These are phyloP conservation scores for Nematocida sp. DNA, from an alignment of 371 early-diverging fungal genomes.

Conservation along the genomic window DNA sequence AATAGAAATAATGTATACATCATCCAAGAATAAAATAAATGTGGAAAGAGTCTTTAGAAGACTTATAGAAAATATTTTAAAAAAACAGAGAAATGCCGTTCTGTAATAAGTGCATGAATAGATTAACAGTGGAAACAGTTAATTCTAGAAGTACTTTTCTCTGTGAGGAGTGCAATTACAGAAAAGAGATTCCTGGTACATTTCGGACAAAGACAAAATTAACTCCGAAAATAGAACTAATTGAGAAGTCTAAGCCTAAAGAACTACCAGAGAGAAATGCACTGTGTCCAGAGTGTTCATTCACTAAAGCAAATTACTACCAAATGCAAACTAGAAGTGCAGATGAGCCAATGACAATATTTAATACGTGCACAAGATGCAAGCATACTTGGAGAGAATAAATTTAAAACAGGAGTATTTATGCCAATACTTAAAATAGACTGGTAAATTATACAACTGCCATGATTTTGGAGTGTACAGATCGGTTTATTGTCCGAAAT, in stretches of 20 bases:
- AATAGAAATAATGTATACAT: slow-evolving; percentile 40
- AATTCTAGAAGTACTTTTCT: slow-evolving; percentile 16
- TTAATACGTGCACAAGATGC: slow-evolving; percentile 70
- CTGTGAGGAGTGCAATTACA: slow-evolving; percentile 63
- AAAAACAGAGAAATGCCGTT: slow-evolving; percentile 44
- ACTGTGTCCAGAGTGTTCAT: slow-evolving; percentile 76
- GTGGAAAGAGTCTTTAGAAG: slow-evolving; percentile 31
- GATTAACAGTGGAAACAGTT: slow-evolving; percentile 47
- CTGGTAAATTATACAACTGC: too few species aligned
- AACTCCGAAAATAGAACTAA: slow-evolving; percentile 36
- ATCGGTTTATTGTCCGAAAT: too few species aligned
- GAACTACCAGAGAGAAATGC: slow-evolving; percentile 63
- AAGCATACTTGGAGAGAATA: slow-evolving; percentile 70
- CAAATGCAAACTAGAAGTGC: slow-evolving; percentile 95
- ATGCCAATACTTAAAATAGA: too few species aligned
- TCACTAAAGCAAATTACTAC: slow-evolving; percentile 82
- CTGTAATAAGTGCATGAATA: slow-evolving; percentile 59
- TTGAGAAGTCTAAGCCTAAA: slow-evolving; percentile 50
- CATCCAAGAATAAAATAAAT: slow-evolving; percentile 33
- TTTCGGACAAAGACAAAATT: slow-evolving; percentile 31
- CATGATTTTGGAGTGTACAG: too few species aligned
- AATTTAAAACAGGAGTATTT: background rate
- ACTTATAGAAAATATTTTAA: slow-evolving; percentile 31
- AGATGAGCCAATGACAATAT: slow-evolving; percentile 76
- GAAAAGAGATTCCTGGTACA: slow-evolving; percentile 54